Conservation (phyloP, 2,329 filamentous ascomycete species). For the Aspergillus sp. region DNA sequence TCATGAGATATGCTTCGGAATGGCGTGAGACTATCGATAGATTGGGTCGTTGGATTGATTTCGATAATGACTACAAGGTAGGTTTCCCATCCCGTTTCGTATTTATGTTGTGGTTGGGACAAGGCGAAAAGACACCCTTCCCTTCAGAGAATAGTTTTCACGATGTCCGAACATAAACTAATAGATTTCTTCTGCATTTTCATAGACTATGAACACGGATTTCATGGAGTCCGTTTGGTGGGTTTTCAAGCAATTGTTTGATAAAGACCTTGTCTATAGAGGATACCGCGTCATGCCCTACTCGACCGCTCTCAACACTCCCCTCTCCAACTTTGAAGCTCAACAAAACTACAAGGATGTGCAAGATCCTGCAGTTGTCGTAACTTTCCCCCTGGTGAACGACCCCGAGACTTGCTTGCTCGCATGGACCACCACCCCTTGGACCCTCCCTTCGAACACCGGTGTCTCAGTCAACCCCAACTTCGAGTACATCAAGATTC, state of each 20-base stretch:
- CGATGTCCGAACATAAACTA: neutral
- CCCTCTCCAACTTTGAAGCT: constrained; percentile 89
- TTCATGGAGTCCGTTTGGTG: constrained; percentile 98
- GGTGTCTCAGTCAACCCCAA: constrained; percentile 75
- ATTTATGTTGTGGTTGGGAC: neutral
- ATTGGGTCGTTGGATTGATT: constrained; percentile 93
- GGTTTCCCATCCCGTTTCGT: neutral
- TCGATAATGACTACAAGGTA: constrained; percentile 95
- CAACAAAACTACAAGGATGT: constrained; percentile 94
- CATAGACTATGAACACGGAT: constrained; percentile 81
- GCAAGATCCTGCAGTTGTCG: constrained; percentile 84
- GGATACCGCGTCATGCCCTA: constrained; percentile 94
- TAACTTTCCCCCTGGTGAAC: constrained; percentile 79
- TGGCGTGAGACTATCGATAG: constrained; percentile 88
- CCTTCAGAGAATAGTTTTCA: neutral
- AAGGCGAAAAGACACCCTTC: no score
- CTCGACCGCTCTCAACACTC: constrained; percentile 84
- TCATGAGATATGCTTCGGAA: constrained; percentile 84
- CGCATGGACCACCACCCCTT: constrained; percentile 87
- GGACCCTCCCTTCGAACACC: constrained; percentile 82
- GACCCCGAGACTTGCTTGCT: constrained; percentile 74
- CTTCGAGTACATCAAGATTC: constrained; percentile 84
- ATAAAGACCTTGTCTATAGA: constrained; percentile 86
- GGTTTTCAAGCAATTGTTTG: constrained; percentile 91
- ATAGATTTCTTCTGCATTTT: neutral